Conservation (phyloP, 805 yeast species). For the Candida krabiensis region DNA sequence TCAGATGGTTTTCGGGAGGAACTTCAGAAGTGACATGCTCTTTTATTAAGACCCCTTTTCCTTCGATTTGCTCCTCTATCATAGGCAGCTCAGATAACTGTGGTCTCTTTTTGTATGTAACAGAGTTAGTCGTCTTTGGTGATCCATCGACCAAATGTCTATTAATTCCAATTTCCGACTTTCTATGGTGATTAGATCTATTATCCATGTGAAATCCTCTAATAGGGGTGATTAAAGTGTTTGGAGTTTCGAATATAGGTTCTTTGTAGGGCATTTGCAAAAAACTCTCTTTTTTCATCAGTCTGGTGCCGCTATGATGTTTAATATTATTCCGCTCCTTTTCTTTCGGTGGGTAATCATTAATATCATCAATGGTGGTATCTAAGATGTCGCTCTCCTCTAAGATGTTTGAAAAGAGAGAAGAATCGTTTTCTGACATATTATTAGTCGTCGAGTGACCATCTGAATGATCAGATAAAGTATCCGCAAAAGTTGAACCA, state of each 20-base stretch:
- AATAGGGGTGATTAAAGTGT: slow-evolving; percentile 10
- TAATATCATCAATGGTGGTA: slow-evolving; percentile 9
- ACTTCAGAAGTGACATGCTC: neutral
- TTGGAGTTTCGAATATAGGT: slow-evolving; percentile 10
- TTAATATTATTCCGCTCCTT: neutral
- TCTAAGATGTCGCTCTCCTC: slow-evolving; percentile 11
- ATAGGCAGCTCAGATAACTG: slow-evolving; percentile 6
- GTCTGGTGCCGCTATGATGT: slow-evolving; percentile 9
- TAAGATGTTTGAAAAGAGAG: slow-evolving; percentile 13
- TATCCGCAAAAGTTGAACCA: no score
- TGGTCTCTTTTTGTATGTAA: neutral
- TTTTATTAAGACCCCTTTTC: slow-evolving; percentile 1
- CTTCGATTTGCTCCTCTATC: slow-evolving; percentile 9
- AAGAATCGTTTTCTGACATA: slow-evolving; percentile 4
- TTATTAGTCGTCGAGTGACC: neutral
- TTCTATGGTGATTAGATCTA: neutral
- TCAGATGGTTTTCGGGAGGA: neutral
- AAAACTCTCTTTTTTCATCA: slow-evolving; percentile 33
- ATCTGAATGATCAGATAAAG: neutral
- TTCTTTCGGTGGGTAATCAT: neutral
- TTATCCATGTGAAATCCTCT: slow-evolving; percentile 15
- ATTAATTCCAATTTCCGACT: neutral
- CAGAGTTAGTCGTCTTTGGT: neutral
- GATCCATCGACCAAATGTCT: no score
- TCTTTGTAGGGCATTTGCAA: slow-evolving; percentile 16